Conservation (phyloP, 306 rosid genomes). For the Cercis canadensis region DNA sequence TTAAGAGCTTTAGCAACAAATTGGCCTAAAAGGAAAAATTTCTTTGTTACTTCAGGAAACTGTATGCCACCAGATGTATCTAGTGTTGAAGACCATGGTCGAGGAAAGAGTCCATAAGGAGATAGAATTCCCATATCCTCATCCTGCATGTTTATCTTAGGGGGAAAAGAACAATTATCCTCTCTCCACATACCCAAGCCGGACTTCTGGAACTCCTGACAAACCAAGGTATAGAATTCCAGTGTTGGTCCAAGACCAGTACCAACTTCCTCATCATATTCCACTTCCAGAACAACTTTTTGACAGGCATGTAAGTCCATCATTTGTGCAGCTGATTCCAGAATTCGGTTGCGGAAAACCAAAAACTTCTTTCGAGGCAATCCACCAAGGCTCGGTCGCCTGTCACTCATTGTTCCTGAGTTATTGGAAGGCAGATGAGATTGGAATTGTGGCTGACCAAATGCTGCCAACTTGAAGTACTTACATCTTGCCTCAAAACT, state of each 20-base stretch:
- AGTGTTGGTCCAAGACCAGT: slow-evolving; percentile 99
- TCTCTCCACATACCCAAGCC: slow-evolving; percentile 94
- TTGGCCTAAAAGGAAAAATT: slow-evolving; percentile 84
- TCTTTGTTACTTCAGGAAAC: slow-evolving; percentile 68
- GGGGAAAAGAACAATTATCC: slow-evolving; percentile 50
- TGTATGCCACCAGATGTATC: slow-evolving; percentile 54
- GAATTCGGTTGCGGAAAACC: slow-evolving; percentile 70
- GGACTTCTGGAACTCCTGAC: slow-evolving; percentile 86
- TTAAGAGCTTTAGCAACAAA: slow-evolving; percentile 90
- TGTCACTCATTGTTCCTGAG: slow-evolving; percentile 54
- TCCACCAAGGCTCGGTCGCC: slow-evolving; percentile 58
- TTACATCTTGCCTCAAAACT: slow-evolving; percentile 93
- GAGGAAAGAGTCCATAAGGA: slow-evolving; percentile 81
- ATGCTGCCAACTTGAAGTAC: slow-evolving; percentile 84
- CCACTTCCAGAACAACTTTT: slow-evolving; percentile 88
- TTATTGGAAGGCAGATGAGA: slow-evolving; percentile 56
- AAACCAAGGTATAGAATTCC: slow-evolving; percentile 93
- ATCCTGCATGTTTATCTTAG: slow-evolving; percentile 41
- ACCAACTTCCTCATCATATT: slow-evolving; percentile 94
- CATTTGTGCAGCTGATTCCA: slow-evolving; percentile 90
- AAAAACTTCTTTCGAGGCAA: slow-evolving; percentile 80
- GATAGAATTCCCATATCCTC: slow-evolving; percentile 53
- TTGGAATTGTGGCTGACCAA: slow-evolving; percentile 61
- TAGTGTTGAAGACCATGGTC: slow-evolving; percentile 69
- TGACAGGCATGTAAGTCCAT: slow-evolving; percentile 77